phyloP scores from a whole-genome alignment of 805 yeast species.

The Clavispora phyllophila region DNA sequence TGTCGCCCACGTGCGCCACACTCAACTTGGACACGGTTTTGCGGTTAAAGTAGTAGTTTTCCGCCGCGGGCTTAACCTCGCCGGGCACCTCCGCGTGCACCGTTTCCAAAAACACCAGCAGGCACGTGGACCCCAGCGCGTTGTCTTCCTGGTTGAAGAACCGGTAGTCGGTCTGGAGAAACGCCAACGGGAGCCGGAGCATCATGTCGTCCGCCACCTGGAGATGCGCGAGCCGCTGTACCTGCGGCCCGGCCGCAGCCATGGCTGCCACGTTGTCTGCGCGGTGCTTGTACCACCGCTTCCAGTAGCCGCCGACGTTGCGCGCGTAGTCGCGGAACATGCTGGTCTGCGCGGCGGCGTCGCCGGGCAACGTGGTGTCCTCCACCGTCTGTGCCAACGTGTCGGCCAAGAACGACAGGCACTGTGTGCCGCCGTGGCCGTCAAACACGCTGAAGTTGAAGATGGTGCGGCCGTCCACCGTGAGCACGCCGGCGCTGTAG shows the following conservation, averaged over 20 bases:
- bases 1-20: slow-evolving; percentile 90
- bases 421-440: slow-evolving; percentile 89
- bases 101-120: slow-evolving; percentile 57
- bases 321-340: slow-evolving; percentile 52
- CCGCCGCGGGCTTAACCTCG: slow-evolving; percentile 24
- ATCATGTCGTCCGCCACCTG: slow-evolving; percentile 48
- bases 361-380: slow-evolving; percentile 25
- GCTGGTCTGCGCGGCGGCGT: slow-evolving; percentile 27
- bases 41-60: slow-evolving; percentile 56
- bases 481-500: slow-evolving; percentile 59
- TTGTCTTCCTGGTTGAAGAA: slow-evolving; percentile 40
- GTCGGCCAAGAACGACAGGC: slow-evolving; percentile 55
- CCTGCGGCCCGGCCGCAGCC: slow-evolving; percentile 15
- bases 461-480: slow-evolving; percentile 20
- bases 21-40: slow-evolving; percentile 61
- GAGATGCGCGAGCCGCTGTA: slow-evolving; percentile 9
- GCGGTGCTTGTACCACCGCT: slow-evolving; percentile 56
- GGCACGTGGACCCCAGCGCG: slow-evolving; percentile 67
- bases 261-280: slow-evolving; percentile 25
- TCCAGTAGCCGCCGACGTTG: slow-evolving; percentile 82
- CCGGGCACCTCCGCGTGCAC: slow-evolving; percentile 27
- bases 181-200: slow-evolving; percentile 58
- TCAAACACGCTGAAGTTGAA: slow-evolving; percentile 79
- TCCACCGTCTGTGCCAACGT: slow-evolving; percentile 52
- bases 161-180: slow-evolving; percentile 59